Base-by-base conservation (phyloP, 1,139 yeast species). In the Candida glucosophila region DNA sequence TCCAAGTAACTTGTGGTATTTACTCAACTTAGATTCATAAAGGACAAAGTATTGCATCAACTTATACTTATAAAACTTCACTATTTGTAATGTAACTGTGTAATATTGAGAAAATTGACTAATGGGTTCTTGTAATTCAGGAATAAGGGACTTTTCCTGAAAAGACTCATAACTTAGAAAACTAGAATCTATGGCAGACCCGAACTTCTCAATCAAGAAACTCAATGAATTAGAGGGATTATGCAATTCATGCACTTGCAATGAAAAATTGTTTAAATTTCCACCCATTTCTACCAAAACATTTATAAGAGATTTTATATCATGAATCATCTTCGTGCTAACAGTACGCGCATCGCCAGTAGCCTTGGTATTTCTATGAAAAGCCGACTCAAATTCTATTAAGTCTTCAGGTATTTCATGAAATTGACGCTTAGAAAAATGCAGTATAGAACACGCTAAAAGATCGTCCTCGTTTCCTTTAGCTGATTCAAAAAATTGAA, bases 111-210 rank as follows among this genome's bases (percentile, higher is more conserved):
- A 49, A 26, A 63, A 39, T 36, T 61, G 69, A 35, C 57, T 52
- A 16, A 62, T 50, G 9, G 67, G 65, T 35, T 65, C 72, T 32
- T 64, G 67, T 69, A 69, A 64, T 27, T 57, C 51, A 2, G 70
- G 66, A 5, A 63, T 47, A 22, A 61, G 52, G 20, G 48, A 44
- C 22, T 52, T 44, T 20, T 49, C 39, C 3, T 59, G 38, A 32
- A 60, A 64, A 13, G 56, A 49, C 39, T 65, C 72, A 29, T 51
- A 58, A 34, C 55, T 58, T 22, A 65, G 43, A 29, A 61, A 65
- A 29, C 49, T 55, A 28, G 55, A 48, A 38, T 65, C 72, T 23
- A 64, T 52, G 3, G 67, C 58, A 5, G 67, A 58, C 2, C 72
- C 72, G 39, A 65, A 64, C 32, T 56, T 61, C 35, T 65, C 72